A percentile compares a stretch with the other conserved stretches of the same genome.
These are phyloP conservation scores for Anacardium occidentale DNA, from an alignment of 345 rosid species.

Conservation along the genomic window DNA sequence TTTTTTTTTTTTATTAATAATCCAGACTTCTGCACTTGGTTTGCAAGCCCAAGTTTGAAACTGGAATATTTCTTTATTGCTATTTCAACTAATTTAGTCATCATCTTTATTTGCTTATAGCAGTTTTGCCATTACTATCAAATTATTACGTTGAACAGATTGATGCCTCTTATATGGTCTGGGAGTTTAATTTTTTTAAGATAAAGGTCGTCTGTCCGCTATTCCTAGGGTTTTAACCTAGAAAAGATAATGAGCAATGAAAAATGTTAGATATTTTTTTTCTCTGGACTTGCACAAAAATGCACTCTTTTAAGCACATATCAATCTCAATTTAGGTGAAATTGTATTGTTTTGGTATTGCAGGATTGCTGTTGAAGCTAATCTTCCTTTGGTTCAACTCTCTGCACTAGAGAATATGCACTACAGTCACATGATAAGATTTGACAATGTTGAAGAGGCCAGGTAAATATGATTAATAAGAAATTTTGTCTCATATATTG, in stretches of 20 bases:
- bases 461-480: conserved; percentile 48
- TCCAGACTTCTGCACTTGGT: too few relatives aligned
- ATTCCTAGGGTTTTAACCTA: not conserved
- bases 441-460: conserved; percentile 73
- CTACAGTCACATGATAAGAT: conserved; percentile 92
- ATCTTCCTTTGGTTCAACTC: conserved; percentile 65
- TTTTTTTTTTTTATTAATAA: not conserved
- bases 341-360: conserved; percentile 14
- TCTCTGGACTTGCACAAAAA: not conserved
- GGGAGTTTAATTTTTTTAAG: not conserved
- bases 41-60: too few relatives aligned
- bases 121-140: not conserved
- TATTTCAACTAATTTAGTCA: not conserved
- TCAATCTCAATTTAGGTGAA: not conserved
- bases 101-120: not conserved
- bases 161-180: not conserved
- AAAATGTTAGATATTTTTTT: not conserved
- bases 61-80: not conserved
- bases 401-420: conserved; percentile 90
- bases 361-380: conserved; percentile 80
- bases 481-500: not conserved
- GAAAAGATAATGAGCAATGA: not conserved
- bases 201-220: not conserved
- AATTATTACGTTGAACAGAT: not conserved
- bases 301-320: not conserved